phyloP scores from a whole-genome alignment of 2,329 filamentous ascomycete genomes.

The Aspergillus fumigatus region DNA sequence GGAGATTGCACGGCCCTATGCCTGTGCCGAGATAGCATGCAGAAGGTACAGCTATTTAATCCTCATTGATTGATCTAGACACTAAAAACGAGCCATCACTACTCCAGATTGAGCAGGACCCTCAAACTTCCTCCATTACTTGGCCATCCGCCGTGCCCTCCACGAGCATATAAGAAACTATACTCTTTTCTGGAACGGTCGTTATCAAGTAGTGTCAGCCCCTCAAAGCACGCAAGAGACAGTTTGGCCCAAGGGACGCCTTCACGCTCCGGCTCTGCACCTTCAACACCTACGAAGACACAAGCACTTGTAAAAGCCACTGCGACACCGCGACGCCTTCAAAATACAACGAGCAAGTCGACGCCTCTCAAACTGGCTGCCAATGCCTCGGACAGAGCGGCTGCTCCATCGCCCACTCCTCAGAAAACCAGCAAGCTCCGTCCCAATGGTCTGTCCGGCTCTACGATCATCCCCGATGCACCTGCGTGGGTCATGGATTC shows the following conservation, averaged over 20 bases:
- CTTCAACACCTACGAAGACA: conserved; percentile 37
- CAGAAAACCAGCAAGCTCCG: conserved; percentile 13
- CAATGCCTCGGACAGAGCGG: conserved; percentile 14
- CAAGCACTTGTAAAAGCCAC: conserved; percentile 27
- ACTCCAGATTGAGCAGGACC: conserved; percentile 64
- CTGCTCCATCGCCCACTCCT: conserved; percentile 18
- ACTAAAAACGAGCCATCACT: background rate
- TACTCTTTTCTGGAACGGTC: conserved; percentile 74
- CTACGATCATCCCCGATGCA: conserved; percentile 35
- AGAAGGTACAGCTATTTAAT: conserved; percentile 56
- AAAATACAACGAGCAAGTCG: conserved; percentile 44
- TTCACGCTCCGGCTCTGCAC: conserved; percentile 23
- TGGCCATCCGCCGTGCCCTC: conserved; percentile 70
- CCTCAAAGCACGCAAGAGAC: conserved; percentile 33
- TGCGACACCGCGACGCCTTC: conserved; percentile 26
- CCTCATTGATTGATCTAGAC: background rate
- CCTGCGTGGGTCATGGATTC: conserved; percentile 67
- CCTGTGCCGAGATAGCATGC: conserved; percentile 85
- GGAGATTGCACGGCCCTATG: conserved; percentile 79
- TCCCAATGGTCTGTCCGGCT: conserved; percentile 17
- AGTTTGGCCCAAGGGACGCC: conserved; percentile 29
- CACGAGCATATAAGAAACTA: conserved; percentile 76
- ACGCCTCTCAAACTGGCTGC: conserved; percentile 31
- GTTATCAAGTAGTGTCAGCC: conserved; percentile 43
- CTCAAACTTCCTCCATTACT: conserved; percentile 75